Conservation (phyloP, 2,329 filamentous ascomycete species). For the Ambrosiella cleistominuta region DNA sequence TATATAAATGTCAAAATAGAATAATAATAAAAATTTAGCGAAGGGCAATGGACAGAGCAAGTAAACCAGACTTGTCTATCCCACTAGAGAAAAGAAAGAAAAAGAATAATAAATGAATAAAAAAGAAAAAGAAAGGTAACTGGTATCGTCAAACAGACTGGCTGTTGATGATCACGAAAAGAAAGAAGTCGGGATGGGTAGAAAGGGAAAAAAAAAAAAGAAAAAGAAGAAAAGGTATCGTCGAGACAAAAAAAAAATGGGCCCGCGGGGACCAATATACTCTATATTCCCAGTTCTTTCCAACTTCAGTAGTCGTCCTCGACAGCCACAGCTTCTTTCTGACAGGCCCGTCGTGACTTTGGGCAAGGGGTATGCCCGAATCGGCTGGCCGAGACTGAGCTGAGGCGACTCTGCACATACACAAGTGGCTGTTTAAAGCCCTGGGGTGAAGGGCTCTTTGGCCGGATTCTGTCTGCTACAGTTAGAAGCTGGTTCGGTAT, state of each 20-base stretch:
- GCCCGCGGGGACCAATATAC: neutral
- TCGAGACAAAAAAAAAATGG: constrained; percentile 2
- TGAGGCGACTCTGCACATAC: no score
- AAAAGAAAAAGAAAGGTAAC: constrained; percentile 16
- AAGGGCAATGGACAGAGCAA: constrained; percentile 13
- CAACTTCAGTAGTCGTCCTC: no score
- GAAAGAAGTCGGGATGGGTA: constrained; percentile 16
- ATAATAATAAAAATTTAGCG: constrained; percentile 6
- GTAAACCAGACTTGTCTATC: constrained; percentile 13
- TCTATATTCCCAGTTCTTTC: neutral
- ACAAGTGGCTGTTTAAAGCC: no score
- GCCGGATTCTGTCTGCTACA: no score
- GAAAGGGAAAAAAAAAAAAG: constrained; percentile 21
- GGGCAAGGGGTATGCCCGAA: neutral
- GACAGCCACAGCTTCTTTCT: no score
- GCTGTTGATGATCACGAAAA: constrained; percentile 19
- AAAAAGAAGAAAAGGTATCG: constrained; percentile 19
- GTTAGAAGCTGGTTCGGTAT: neutral
- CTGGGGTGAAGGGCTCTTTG: no score
- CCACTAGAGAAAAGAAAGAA: constrained; percentile 12
- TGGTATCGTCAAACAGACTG: constrained; percentile 28
- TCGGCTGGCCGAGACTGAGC: neutral
- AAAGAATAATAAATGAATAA: constrained; percentile 11
- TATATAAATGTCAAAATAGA: neutral
- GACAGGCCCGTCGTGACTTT: neutral